Evolutionary conservation across 257 asterid species (phyloP).

Genomic region (Ocimum tenuiflorum): DNA sequence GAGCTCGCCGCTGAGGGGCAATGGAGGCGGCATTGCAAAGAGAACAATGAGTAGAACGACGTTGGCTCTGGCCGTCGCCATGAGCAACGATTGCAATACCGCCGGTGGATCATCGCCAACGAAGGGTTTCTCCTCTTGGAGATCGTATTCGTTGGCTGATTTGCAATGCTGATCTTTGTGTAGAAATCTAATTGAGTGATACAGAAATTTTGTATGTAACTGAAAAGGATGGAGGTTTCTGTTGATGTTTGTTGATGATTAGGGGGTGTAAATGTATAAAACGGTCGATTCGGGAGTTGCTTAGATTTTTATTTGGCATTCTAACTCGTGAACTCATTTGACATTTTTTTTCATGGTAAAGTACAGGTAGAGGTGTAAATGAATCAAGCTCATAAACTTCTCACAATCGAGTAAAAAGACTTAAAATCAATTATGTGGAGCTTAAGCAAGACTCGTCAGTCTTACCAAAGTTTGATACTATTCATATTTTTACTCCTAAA

Average conservation of each 20-base stretch:
- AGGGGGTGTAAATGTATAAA: neutral
- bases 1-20: constrained; percentile 32
- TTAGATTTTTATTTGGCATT: no score
- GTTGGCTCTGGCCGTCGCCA: constrained; percentile 48
- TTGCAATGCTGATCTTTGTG: constrained; percentile 47
- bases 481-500: no score
- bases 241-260: no score
- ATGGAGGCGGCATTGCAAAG: constrained; percentile 51
- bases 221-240: neutral
- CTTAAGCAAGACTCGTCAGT: no score
- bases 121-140: constrained; percentile 34
- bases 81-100: constrained; percentile 24
- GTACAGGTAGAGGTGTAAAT: no score
- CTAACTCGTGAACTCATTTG: no score
- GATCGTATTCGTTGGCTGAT: constrained; percentile 65
- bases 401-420: no score
- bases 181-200: no score
- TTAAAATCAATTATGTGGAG: no score
- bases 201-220: neutral
- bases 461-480: no score
- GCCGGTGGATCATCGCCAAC: constrained; percentile 13
- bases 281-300: neutral
- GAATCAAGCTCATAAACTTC: no score
- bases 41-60: constrained; percentile 30
- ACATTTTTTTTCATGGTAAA: no score